Conservation (phyloP, 257 asterid species). For the Thymus mandschuricus region DNA sequence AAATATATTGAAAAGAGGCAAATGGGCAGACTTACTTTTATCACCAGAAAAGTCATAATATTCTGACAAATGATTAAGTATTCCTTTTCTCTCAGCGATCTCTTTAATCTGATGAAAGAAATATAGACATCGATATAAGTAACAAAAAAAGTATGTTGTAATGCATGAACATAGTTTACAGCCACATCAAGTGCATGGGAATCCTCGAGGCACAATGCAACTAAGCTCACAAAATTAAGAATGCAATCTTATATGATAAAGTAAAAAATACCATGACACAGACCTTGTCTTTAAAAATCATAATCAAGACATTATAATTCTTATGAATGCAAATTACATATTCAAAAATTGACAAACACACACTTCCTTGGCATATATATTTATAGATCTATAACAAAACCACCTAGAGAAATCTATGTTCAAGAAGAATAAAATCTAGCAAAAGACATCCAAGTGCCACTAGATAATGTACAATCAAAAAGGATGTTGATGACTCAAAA, state of each 20-base stretch:
- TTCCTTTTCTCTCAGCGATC: conserved; percentile 28
- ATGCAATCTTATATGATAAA: too few species aligned
- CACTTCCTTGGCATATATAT: not conserved
- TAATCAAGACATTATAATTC: not conserved
- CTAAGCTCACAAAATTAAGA: too few species aligned
- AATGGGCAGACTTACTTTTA: conserved; percentile 44
- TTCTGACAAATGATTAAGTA: conserved; percentile 28
- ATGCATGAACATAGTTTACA: not conserved
- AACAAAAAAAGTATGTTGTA: not conserved
- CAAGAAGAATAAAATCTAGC: not conserved
- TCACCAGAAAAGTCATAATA: conserved; percentile 68
- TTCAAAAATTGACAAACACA: not conserved
- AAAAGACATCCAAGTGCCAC: not conserved
- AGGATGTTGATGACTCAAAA: too few species aligned
- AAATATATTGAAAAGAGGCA: conserved; percentile 1
- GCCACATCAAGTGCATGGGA: conserved; percentile 5
- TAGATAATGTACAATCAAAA: too few species aligned
- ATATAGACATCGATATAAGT: conserved; percentile 11
- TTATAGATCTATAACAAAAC: not conserved
- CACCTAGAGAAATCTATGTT: not conserved
- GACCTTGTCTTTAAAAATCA: not conserved
- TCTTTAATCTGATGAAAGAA: conserved; percentile 49
- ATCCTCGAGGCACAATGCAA: not conserved
- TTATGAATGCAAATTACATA: not conserved
- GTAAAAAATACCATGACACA: not conserved